These are phyloP conservation scores for Steccherinum ochraceum DNA, from an alignment of 768 basidiomycete genomes.

Conservation along the genomic window DNA sequence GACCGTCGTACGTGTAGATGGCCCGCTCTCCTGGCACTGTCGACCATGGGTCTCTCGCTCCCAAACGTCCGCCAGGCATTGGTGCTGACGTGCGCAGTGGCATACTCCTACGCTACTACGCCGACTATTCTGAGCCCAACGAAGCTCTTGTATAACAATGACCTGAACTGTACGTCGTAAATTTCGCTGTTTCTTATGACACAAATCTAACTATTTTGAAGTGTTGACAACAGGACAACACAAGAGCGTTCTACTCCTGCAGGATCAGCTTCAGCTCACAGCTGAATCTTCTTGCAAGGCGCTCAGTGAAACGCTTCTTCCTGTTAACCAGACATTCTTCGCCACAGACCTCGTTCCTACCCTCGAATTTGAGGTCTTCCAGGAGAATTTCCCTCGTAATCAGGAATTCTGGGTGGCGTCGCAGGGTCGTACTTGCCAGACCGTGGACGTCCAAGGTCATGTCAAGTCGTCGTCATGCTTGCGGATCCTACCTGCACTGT, in stretches of 20 bases:
- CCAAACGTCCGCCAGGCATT: neutral
- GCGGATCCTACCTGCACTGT: constrained; percentile 15
- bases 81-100: neutral
- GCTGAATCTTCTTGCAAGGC: constrained; percentile 13
- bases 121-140: neutral
- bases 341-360: constrained; percentile 13
- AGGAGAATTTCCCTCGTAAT: constrained; percentile 6
- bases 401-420: constrained; percentile 19
- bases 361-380: constrained; percentile 19
- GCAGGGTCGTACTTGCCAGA: constrained; percentile 11
- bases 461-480: constrained; percentile 15
- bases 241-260: constrained; percentile 15
- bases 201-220: constrained; percentile 3
- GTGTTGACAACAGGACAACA: constrained; percentile 14
- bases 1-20: neutral
- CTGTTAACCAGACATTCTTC: constrained; percentile 15
- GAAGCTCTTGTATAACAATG: constrained; percentile 20
- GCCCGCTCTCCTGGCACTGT: neutral
- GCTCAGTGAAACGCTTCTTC: constrained; percentile 19
- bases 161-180: constrained; percentile 14
- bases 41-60: neutral
- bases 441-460: constrained; percentile 15
- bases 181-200: neutral
- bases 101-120: neutral
- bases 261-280: constrained; percentile 5